These are phyloP conservation scores for Capsicum chinense DNA, from an alignment of 257 asterid genomes.

Conservation along the genomic window DNA sequence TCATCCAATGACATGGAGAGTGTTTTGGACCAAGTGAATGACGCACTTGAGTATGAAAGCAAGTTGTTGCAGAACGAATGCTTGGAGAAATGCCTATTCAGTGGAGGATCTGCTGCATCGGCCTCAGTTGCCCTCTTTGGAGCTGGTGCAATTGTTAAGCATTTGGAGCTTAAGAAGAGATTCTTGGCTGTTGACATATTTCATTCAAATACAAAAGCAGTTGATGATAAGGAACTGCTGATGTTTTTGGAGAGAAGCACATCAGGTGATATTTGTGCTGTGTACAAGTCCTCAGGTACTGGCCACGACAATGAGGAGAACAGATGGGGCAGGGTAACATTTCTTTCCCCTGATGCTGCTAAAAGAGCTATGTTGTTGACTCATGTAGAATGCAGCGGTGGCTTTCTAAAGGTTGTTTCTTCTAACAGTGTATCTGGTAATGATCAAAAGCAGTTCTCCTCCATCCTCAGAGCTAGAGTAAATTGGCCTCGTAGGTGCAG, in stretches of 20 bases:
- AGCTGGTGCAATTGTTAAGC: constrained; percentile 90
- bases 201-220: constrained; percentile 51
- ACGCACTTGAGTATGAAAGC: constrained; percentile 62
- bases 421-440: constrained; percentile 52
- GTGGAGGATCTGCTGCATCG: constrained; percentile 56
- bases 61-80: constrained; percentile 76
- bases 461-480: constrained; percentile 68
- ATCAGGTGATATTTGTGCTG: constrained; percentile 59
- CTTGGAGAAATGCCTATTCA: constrained; percentile 65
- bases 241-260: constrained; percentile 64
- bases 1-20: constrained; percentile 68
- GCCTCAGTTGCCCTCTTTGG: constrained; percentile 82
- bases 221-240: constrained; percentile 71
- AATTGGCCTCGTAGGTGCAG: constrained; percentile 89
- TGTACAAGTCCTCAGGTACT: constrained; percentile 51
- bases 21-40: constrained; percentile 51
- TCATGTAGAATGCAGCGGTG: constrained; percentile 55
- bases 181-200: constrained; percentile 72
- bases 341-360: constrained; percentile 85
- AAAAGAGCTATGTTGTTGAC: constrained; percentile 55
- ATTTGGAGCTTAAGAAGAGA: constrained; percentile 84
- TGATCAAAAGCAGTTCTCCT: constrained; percentile 55
- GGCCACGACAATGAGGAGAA: constrained; percentile 56
- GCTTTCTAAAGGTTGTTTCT: constrained; percentile 62
- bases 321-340: constrained; percentile 90